A percentile compares a stretch with the other conserved stretches of the same genome.
These are phyloP conservation scores for Fusarium sp. DNA, from an alignment of 2,329 filamentous ascomycete genomes.

Conservation along the genomic window DNA sequence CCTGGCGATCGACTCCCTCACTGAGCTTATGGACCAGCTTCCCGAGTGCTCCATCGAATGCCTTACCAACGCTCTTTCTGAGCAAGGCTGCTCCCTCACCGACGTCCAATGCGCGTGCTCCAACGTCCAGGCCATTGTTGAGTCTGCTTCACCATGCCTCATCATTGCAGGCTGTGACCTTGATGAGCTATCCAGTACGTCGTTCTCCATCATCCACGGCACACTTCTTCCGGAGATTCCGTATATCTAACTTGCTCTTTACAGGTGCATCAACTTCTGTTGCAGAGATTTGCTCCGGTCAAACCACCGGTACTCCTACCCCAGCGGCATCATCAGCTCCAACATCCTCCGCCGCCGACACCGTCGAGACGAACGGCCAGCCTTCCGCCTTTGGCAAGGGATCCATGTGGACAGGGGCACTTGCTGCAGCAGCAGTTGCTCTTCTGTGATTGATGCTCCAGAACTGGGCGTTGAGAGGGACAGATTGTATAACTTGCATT, in stretches of 20 bases:
- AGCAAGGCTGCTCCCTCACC: constrained; percentile 49
- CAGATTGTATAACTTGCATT: neutral
- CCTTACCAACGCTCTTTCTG: constrained; percentile 47
- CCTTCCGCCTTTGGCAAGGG: constrained; percentile 1
- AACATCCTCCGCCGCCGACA: constrained; percentile 2
- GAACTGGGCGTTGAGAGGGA: neutral
- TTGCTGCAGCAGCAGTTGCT: constrained; percentile 11
- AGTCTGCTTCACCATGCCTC: constrained; percentile 52
- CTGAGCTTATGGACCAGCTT: constrained; percentile 42
- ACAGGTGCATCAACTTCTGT: neutral
- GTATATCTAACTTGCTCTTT: neutral
- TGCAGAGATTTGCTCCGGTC: constrained; percentile 10
- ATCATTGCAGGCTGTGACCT: constrained; percentile 49
- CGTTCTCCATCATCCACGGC: neutral
- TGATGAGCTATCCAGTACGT: constrained; percentile 54
- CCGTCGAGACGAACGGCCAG: constrained; percentile 7
- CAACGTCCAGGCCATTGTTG: constrained; percentile 51
- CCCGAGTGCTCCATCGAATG: constrained; percentile 56
- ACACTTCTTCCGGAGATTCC: neutral
- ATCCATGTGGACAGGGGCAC: constrained; percentile 17
- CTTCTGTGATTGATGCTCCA: neutral
- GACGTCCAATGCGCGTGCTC: constrained; percentile 56
- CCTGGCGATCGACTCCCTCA: constrained; percentile 14
- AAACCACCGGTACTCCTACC: constrained; percentile 7
- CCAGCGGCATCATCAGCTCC: neutral